Evolutionary conservation across 2,329 filamentous ascomycete species (phyloP), one percentile per base, ranked within the genome.

Genomic region (Helotiales sp.): DNA sequence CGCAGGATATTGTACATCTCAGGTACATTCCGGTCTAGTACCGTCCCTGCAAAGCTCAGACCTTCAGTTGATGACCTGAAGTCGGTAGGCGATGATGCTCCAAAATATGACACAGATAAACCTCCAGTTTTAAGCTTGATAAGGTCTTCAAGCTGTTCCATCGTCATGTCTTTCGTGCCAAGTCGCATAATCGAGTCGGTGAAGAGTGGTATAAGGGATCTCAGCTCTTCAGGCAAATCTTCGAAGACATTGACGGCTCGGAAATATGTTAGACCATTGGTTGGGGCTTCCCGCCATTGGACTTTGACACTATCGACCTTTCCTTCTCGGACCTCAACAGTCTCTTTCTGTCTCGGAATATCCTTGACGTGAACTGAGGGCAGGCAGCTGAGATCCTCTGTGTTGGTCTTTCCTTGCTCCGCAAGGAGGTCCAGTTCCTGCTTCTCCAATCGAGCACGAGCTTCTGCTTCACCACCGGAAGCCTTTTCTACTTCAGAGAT

Each of bases 121-220:
- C 95, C 95, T 19, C 95, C 95, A 1, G 95, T 98, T 77, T 96
- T 96, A 29, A 98, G 81, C 73, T 98, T 98, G 73, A 99, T 97
- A 55, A 93, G 76, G 69, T 98, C 95, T 73, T 99, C 95, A 52
- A 98, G 83, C 72, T 97, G 87, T 72, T 97, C 95, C 89, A 96
- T 97, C 0, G 87, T 86, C 80, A 90, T 90, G 59, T 87, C 84
- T 66, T 89, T 89, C 2, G 93, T 99, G 13, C 95, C 95, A 8
- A 99, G 82, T 19, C 95, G 88, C 89, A 97, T 95, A 60, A 99
- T 87, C 34, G 90, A 87, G 70, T 96, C 93, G 13, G 90, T 92
- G 71, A 98, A 98, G 0, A 99, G 77, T 0, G 95, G 95, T 48
- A 98, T 83, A 57, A 98, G 79, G 66, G 90, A 81, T 52, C 95